phyloP scores from a whole-genome alignment of 352 stramenopile species.

The Phytophthora sojae region DNA sequence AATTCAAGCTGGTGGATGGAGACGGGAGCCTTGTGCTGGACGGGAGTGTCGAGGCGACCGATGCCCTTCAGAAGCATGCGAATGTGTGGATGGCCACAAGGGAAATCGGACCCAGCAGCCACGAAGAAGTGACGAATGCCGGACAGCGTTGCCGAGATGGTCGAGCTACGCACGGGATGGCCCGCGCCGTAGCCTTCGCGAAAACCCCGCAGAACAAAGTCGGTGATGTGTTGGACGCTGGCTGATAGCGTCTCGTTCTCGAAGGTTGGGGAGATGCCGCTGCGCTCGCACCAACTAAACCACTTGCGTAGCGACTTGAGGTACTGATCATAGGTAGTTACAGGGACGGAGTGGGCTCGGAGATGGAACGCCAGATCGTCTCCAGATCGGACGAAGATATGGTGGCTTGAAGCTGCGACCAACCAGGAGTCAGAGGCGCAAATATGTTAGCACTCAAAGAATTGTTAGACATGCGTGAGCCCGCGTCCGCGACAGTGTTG shows the following conservation, averaged over 20 bases:
- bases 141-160: not conserved
- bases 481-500: not conserved
- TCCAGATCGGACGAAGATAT: not conserved
- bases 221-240: slow-evolving; percentile 2
- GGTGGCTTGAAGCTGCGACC: slow-evolving; percentile 2
- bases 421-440: not conserved
- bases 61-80: slow-evolving; percentile 18
- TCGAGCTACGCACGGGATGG: not conserved
- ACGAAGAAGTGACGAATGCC: slow-evolving; percentile 9
- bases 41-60: not conserved
- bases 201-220: slow-evolving; percentile 6
- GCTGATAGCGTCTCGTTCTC: not conserved
- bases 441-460: not conserved
- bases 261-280: not conserved
- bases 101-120: not conserved
- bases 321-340: slow-evolving; percentile 11
- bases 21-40: slow-evolving; percentile 10
- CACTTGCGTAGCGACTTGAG: slow-evolving; percentile 4
- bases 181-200: slow-evolving; percentile 1
- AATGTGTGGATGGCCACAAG: slow-evolving; percentile 9
- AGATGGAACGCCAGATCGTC: slow-evolving; percentile 20
- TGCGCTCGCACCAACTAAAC: not conserved
- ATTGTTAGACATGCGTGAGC: not conserved
- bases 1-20: slow-evolving; percentile 3
- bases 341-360: slow-evolving; percentile 7